Conservation (phyloP, 495 filamentous ascomycete species). For the Thermothielavioides terrestris region DNA sequence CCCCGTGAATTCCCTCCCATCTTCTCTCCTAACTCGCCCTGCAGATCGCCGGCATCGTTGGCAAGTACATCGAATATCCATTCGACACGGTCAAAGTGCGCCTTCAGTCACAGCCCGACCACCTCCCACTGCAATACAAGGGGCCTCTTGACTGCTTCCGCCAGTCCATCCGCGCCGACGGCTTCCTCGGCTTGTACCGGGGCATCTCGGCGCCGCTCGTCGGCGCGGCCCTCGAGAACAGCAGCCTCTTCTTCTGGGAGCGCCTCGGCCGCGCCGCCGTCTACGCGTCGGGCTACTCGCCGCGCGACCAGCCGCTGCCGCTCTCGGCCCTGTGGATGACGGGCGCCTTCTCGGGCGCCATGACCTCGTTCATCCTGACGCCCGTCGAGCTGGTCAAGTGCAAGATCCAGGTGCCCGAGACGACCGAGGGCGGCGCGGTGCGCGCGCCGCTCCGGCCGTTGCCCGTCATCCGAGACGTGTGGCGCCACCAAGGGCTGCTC, state of each 20-base stretch:
- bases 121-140: constrained; percentile 69
- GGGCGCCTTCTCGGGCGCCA: constrained; percentile 78
- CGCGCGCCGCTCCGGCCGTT: constrained; percentile 24
- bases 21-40: constrained; percentile 13
- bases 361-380: constrained; percentile 84
- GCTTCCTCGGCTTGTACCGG: constrained; percentile 76
- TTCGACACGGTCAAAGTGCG: constrained; percentile 96
- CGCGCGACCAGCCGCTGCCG: constrained; percentile 49
- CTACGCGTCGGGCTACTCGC: constrained; percentile 45
- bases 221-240: constrained; percentile 90
- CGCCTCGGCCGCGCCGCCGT: constrained; percentile 51
- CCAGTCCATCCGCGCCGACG: constrained; percentile 68
- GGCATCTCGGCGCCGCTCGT: constrained; percentile 86
- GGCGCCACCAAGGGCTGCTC: constrained; percentile 64
- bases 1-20: not conserved
- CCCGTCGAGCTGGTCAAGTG: constrained; percentile 98
- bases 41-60: constrained; percentile 76
- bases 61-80: constrained; percentile 95
- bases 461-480: constrained; percentile 66
- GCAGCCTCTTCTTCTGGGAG: constrained; percentile 87
- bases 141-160: constrained; percentile 91
- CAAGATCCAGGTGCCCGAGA: constrained; percentile 76
- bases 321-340: constrained; percentile 64
- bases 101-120: constrained; percentile 73
- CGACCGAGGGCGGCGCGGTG: constrained; percentile 18